Evolutionary conservation across 768 basidiomycete species (phyloP), one percentile per base, ranked within the genome.

Genomic region (Rhizopogon vinicolor): DNA sequence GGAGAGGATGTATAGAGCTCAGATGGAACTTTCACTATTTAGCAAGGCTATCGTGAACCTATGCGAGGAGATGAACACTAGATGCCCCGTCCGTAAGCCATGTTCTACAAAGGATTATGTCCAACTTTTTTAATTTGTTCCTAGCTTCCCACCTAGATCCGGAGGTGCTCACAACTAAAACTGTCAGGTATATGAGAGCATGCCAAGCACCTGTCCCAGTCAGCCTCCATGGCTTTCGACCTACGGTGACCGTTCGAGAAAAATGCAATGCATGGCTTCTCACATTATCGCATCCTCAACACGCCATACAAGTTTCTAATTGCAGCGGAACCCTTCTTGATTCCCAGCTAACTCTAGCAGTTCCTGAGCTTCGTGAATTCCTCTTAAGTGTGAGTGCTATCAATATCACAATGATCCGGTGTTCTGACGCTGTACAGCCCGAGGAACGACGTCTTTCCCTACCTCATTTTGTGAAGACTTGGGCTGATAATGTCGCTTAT

Each of bases 21-120:
- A 43, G 22, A 43, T 22, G 42, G 42, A 43, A 22, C 19, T 43
- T 14, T 43, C 22, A 6, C 13, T 43, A 22, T 43, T 43, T 7
- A 22, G 42, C 10, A 43, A 22, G 12, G 42, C 42, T 13, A 43
- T 43, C 5, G 42, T 22, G 22, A 43, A 43, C 10, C 5, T 3
- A 5, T 43, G 42, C 10, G 42, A 43, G 12, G 19, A 43, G 22
- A 12, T 43, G 42, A 22, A 22, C 19, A 22, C 16, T 42, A 28
- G 43, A 44, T 35, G 9, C n/a, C 41, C 8, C 6, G 12, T 25
- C 72, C 66, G 22, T 74, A 16, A 44, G 16, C 28, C 8, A n/a
- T n/a, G 9, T n/a, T n/a, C 13, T 44, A 8, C 28, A 5, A 28
- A n/a, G 28, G 3, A 29, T 44, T 16, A n/a, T n/a, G 5, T n/a